Conservation (phyloP, 1,284 basidiomycete genomes). For the Ceratobasidium sp. region DNA sequence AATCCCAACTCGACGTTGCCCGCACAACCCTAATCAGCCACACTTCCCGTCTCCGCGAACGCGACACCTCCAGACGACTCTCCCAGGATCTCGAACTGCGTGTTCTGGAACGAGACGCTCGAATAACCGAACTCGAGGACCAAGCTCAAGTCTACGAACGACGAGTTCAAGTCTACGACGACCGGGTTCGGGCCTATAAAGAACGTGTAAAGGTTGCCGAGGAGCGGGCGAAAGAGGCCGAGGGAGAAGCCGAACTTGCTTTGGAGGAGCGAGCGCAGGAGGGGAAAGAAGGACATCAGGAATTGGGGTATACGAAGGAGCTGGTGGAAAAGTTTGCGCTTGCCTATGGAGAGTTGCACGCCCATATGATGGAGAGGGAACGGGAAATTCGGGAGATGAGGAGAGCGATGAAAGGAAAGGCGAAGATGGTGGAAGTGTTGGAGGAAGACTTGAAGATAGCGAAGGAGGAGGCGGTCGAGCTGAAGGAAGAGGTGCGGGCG, state of each 20-base stretch:
- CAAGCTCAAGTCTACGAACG: slow-evolving; percentile 72
- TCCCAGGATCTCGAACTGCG: slow-evolving; percentile 32
- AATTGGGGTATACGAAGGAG: slow-evolving; percentile 68
- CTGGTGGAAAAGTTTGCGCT: slow-evolving; percentile 59
- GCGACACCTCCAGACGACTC: slow-evolving; percentile 26
- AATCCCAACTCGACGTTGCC: slow-evolving; percentile 66
- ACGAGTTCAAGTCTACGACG: slow-evolving; percentile 38
- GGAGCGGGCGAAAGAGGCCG: slow-evolving; percentile 62
- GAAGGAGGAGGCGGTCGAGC: slow-evolving; percentile 4
- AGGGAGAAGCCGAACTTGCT: slow-evolving; percentile 73
- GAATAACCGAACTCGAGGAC: slow-evolving; percentile 68
- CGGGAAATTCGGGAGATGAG: slow-evolving; percentile 69
- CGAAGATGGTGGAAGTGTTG: slow-evolving; percentile 58
- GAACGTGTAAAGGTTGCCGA: slow-evolving; percentile 32
- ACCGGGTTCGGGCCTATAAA: slow-evolving; percentile 39
- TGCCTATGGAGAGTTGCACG: slow-evolving; percentile 59
- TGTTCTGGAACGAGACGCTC: slow-evolving; percentile 17
- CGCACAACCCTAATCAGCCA: slow-evolving; percentile 68
- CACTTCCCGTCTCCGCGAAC: slow-evolving; percentile 64
- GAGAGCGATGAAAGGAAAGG: slow-evolving; percentile 65
- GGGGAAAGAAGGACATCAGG: slow-evolving; percentile 67
- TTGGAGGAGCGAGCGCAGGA: slow-evolving; percentile 63
- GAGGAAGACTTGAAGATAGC: slow-evolving; percentile 17
- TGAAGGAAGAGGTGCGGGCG: slow-evolving; percentile 23
- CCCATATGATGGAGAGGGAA: slow-evolving; percentile 70